Evolutionary conservation across 2,329 filamentous ascomycete genomes (phyloP).

Genomic region (Xylariales sp.): DNA sequence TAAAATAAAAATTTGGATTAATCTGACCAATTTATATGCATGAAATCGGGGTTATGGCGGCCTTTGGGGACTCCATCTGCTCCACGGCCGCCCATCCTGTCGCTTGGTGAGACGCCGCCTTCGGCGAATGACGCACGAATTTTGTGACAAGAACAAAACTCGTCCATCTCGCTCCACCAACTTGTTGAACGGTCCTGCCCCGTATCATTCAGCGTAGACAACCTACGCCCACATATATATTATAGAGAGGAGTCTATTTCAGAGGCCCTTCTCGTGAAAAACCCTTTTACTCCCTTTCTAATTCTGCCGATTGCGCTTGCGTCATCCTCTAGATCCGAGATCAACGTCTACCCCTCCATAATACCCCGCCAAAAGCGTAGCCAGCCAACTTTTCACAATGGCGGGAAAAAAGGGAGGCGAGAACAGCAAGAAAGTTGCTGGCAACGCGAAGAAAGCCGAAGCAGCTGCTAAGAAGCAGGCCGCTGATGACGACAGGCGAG

Average conservation of each 20-base stretch:
- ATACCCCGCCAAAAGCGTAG: background rate
- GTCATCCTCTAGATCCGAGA: background rate
- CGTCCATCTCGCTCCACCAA: background rate
- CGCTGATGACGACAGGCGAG: conserved; percentile 60
- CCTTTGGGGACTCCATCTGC: too few species aligned
- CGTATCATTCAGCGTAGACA: background rate
- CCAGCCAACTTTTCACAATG: conserved; percentile 52
- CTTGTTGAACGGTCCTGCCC: background rate
- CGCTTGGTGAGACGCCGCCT: too few species aligned
- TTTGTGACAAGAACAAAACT: background rate
- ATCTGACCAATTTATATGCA: too few species aligned
- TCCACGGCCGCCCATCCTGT: too few species aligned
- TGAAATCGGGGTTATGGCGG: too few species aligned
- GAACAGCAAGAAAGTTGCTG: conserved; percentile 83
- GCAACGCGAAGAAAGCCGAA: conserved; percentile 90
- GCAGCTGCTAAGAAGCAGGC: conserved; percentile 77
- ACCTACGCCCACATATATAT: too few species aligned
- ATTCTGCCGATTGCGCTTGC: background rate
- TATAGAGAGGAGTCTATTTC: too few species aligned
- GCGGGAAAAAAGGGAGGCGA: conserved; percentile 70
- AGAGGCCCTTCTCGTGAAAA: too few species aligned
- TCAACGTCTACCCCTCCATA: conserved; percentile 1
- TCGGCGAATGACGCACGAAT: conserved; percentile 7
- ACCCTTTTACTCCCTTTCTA: background rate
- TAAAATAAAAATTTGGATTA: too few species aligned